Evolutionary conservation across 192 early-diverging fungal genomes (phyloP), one percentile per base, ranked within the genome.

Genomic region (Coemansia sp.): DNA sequence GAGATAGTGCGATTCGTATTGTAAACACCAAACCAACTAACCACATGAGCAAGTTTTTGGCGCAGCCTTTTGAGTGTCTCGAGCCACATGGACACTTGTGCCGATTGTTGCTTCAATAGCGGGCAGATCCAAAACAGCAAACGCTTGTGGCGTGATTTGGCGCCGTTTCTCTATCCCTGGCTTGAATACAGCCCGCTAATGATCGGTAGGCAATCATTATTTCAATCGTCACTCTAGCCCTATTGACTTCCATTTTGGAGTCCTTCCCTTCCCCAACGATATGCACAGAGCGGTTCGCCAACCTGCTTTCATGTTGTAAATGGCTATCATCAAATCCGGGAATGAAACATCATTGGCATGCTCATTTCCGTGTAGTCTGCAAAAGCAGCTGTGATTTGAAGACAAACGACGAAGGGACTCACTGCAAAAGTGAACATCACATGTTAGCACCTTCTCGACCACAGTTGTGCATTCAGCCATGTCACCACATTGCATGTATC

Each of bases 341-440:
- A 33, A 35, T 6, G 56, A 17, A 36, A 34, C 51, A 54, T 54
- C 51, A 54, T 54, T 31, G 29, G 9, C 2, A 9, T 34, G 31
- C 54, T 57, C 54, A 17, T 57, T 57, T 57, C 54, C 33, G 54
- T 17, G 31, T 57, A 57, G 40, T 60, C 21, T 24, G 36, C 17
- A 60, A 21, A 60, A 16, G 16, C 34, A 51, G 48, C 54, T 16
- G 33, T 24, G 21, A 50, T 24, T 50, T 10, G 35, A 8, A 36
- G 34, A 21, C n/a, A 59, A 35, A 37, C 14, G 34, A 13, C 35
- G n/a, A 10, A 3, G 21, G 59, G 19, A 9, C 21, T 60, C 36
- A n/a, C 10, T 27, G 59, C 11, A 19, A 60, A 36, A 24, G 37
- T 21, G 59, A 39, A n/a, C 59, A 60, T 60, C 59, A 60, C 59